Evolutionary conservation across 148 eudicot species (phyloP).

Genomic region (Vaccinium corymbosum): DNA sequence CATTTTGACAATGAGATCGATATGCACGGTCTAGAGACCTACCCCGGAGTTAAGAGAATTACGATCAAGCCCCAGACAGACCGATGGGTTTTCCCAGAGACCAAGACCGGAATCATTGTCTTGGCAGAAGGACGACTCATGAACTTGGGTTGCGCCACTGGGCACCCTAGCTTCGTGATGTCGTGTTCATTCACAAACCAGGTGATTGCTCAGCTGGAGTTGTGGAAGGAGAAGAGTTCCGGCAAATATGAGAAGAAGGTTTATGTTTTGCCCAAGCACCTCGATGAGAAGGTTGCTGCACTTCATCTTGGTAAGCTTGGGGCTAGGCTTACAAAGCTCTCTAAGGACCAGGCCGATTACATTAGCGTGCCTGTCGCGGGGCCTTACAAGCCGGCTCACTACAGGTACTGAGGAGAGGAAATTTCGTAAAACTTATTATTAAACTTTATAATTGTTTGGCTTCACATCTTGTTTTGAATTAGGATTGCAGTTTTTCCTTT

Average conservation of each 20-base stretch:
- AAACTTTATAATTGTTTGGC: background rate
- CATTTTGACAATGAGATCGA: slow-evolving; percentile 98
- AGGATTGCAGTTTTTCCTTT: background rate
- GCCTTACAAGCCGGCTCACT: slow-evolving; percentile 92
- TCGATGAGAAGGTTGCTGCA: slow-evolving; percentile 97
- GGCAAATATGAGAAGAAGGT: slow-evolving; percentile 96
- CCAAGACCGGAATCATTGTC: slow-evolving; percentile 64
- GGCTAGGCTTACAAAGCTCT: slow-evolving; percentile 82
- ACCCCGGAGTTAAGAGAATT: slow-evolving; percentile 84
- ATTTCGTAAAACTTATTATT: background rate
- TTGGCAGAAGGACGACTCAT: slow-evolving; percentile 96
- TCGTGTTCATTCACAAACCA: slow-evolving; percentile 98
- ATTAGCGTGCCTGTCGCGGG: slow-evolving; percentile 79
- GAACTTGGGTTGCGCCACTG: slow-evolving; percentile 99
- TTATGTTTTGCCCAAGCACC: slow-evolving; percentile 93
- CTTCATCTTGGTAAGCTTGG: slow-evolving; percentile 94
- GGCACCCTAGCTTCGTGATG: slow-evolving; percentile 99
- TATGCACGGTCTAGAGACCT: slow-evolving; percentile 85
- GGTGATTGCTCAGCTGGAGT: slow-evolving; percentile 93
- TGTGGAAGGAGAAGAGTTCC: slow-evolving; percentile 74
- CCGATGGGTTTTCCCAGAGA: slow-evolving; percentile 88
- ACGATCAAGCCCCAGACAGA: slow-evolving; percentile 96
- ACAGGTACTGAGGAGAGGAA: slow-evolving; percentile 65
- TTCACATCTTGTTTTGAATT: background rate
- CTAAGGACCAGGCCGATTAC: slow-evolving; percentile 90